Conservation (phyloP, 2,329 filamentous ascomycete species). For the Calonectria multiphialidica region DNA sequence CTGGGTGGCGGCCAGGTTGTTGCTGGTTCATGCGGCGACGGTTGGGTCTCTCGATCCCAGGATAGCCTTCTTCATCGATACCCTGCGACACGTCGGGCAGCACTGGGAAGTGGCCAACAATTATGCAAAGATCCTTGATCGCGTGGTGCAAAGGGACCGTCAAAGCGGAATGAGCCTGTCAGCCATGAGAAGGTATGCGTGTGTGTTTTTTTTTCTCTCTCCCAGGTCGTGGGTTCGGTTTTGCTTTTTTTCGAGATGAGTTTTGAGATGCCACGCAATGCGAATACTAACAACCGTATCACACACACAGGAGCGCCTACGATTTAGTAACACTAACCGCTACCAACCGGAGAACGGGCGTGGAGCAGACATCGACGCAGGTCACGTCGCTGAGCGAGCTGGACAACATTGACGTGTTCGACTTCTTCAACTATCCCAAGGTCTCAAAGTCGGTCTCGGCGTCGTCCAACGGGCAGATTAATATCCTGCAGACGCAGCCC, state of each 20-base stretch:
- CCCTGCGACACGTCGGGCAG: slow-evolving; percentile 54
- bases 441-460: slow-evolving; percentile 37
- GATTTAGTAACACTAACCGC: slow-evolving; percentile 53
- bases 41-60: slow-evolving; percentile 51
- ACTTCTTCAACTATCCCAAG: slow-evolving; percentile 59
- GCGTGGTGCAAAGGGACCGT: slow-evolving; percentile 52
- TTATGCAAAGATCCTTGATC: slow-evolving; percentile 55
- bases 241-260: background rate
- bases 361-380: slow-evolving; percentile 54
- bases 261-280: background rate
- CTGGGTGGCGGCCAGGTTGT: slow-evolving; percentile 56
- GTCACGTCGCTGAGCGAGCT: slow-evolving; percentile 54
- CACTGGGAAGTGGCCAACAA: slow-evolving; percentile 59
- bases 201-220: background rate
- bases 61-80: slow-evolving; percentile 59
- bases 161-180: slow-evolving; percentile 52
- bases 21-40: slow-evolving; percentile 56
- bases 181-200: slow-evolving; percentile 55
- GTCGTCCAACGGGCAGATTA: slow-evolving; percentile 37
- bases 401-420: slow-evolving; percentile 59
- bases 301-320: slow-evolving; percentile 50
- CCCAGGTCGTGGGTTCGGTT: no score
- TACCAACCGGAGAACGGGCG: slow-evolving; percentile 49
- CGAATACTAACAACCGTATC: slow-evolving; percentile 18
- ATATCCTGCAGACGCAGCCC: slow-evolving; percentile 38